phyloP scores from a whole-genome alignment of 1,139 yeast genomes.

The Meyerozyma guilliermondii region DNA sequence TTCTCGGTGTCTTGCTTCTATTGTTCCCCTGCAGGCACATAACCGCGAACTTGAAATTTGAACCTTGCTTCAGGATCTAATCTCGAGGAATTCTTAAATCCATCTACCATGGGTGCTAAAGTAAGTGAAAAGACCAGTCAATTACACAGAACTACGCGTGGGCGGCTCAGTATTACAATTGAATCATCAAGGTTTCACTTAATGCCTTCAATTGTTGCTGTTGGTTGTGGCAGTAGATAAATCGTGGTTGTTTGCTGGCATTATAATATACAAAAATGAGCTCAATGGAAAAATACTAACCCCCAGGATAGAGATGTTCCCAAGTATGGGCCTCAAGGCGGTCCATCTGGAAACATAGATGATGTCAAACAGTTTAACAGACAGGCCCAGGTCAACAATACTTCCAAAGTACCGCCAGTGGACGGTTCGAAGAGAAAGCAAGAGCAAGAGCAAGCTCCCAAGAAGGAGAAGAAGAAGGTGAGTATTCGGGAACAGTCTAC shows the following conservation, averaged over 20 bases:
- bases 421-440: conserved; percentile 17
- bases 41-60: conserved; percentile 2
- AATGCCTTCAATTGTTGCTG: not conserved
- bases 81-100: not conserved
- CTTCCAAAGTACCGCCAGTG: conserved; percentile 18
- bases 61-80: conserved; percentile 1
- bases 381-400: conserved; percentile 14
- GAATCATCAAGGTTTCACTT: not conserved
- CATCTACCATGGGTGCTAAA: conserved; percentile 1
- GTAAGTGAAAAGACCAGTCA: not conserved
- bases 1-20: not conserved
- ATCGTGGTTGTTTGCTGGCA: not conserved
- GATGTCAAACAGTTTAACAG: conserved; percentile 30
- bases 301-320: conserved; percentile 4
- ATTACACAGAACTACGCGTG: not conserved
- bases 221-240: not conserved
- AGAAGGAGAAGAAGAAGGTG: conserved; percentile 12
- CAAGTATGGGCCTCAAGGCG: conserved; percentile 2
- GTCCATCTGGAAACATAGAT: conserved; percentile 17
- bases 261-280: not conserved
- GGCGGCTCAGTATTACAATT: not conserved
- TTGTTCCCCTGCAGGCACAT: conserved; percentile 1
- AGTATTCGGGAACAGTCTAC: conserved; percentile 28
- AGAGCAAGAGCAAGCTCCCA: conserved; percentile 4
- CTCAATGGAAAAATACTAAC: conserved; percentile 3